Base-by-base conservation (phyloP, 768 basidiomycete genomes). In the Russula dissimulans region DNA sequence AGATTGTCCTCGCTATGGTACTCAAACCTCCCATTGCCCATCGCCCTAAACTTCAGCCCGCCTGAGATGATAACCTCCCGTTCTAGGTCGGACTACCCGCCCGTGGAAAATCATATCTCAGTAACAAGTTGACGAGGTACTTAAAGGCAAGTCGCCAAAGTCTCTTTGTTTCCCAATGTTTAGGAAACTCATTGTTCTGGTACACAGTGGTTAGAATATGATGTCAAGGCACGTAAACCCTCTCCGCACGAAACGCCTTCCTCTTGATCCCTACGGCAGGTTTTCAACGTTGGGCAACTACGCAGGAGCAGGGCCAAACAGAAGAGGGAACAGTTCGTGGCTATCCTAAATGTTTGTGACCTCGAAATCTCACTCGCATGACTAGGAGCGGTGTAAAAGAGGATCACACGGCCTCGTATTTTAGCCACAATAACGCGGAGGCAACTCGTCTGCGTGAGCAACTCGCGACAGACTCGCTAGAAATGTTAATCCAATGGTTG, bases 1-100 rank as follows among this genome's bases (percentile, higher is more conserved):
- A 98, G 81, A 97, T 99, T 65, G 93, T 99, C 7, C 82, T 98
- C 11, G 95, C 95, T 3, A 97, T 97, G 91, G 95, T 93, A 54
- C 51, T 74, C 59, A 14, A 56, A 62, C 48, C 4, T 22, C 58
- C 42, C 59, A 17, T 31, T 60, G 10, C 15, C 34, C 31, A 8
- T 31, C 59, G 10, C 15, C 34, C 31, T 14, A 18, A 12, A 32
- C 54, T 22, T 43, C 34, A 22, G 49, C 26, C 14, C 41, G 7
- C 22, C 29, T 53, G 14, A 54, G 36, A 53, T 42, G 31, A 32
- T 39, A 56, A 48, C 32, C 1, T 15, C 47, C 43, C 12, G 29
- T 38, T 58, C 14, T 65, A 95, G 92, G 93, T 98, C 61, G 97
- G 97, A 32, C 74, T 99, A 46, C 97, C 97, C n/a, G 97, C 97